Percentiles rank a stretch among this genome's conserved stretches.
Conservation (phyloP, 768 basidiomycete genomes). For the Naganishia friedmannii region DNA sequence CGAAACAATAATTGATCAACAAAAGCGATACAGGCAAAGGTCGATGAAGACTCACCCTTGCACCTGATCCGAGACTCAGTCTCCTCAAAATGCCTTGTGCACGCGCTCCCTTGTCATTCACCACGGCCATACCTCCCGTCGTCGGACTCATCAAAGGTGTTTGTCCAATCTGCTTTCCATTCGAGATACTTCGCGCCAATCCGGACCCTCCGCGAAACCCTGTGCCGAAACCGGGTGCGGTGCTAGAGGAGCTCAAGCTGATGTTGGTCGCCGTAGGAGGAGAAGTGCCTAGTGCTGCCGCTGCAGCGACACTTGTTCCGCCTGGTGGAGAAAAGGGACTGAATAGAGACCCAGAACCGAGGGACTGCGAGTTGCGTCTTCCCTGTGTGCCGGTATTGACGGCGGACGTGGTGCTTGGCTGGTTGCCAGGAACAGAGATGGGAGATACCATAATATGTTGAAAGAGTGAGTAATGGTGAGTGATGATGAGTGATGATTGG, state of each 20-base stretch:
- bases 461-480: not conserved
- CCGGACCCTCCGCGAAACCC: slow-evolving; percentile 13
- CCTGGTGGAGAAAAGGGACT: slow-evolving; percentile 19
- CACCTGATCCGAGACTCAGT: slow-evolving; percentile 12
- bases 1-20: not conserved
- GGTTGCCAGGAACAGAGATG: slow-evolving; percentile 18
- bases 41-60: not conserved
- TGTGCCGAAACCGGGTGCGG: not conserved
- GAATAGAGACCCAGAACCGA: not conserved
- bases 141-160: slow-evolving; percentile 20
- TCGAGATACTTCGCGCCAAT: slow-evolving; percentile 11
- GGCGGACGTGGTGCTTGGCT: not conserved
- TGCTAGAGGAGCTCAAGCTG: slow-evolving; percentile 5
- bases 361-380: slow-evolving; percentile 6
- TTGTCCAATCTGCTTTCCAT: slow-evolving; percentile 19
- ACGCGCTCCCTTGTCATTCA: slow-evolving; percentile 1
- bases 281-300: slow-evolving; percentile 15
- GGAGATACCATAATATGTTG: slow-evolving; percentile 5
- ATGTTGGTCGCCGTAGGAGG: slow-evolving; percentile 13
- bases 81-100: slow-evolving; percentile 13
- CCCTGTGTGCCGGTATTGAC: not conserved
- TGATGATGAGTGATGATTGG: no score
- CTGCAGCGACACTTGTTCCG: slow-evolving; percentile 19
- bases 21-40: not conserved
- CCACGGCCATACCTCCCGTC: not conserved